A percentile compares a stretch with the other conserved stretches of the same genome.
These are phyloP conservation scores for Colletotrichum destructivum DNA, from an alignment of 2,329 filamentous ascomycete species.

Conservation along the genomic window DNA sequence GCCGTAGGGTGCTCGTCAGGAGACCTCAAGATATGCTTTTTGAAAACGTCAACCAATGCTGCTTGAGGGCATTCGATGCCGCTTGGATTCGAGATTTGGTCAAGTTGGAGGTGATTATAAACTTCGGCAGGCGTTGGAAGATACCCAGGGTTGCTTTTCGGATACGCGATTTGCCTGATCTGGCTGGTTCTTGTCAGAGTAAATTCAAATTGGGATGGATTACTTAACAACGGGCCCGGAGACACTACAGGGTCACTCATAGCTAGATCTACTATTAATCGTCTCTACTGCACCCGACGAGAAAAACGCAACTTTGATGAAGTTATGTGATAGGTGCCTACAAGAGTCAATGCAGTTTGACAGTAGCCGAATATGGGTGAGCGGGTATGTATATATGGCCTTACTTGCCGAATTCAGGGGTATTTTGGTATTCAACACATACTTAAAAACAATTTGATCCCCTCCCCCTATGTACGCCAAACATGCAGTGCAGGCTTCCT, in stretches of 20 bases:
- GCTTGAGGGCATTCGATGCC: not conserved
- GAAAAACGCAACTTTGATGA: not conserved
- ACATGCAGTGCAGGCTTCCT: conserved; percentile 39
- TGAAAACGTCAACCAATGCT: not conserved
- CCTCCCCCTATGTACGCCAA: conserved; percentile 41
- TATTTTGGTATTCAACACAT: conserved; percentile 43
- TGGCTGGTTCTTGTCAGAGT: conserved; percentile 28
- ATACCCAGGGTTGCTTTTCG: conserved; percentile 37
- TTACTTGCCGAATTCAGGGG: conserved; percentile 33
- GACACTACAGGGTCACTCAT: conserved; percentile 10
- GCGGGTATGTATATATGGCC: not conserved
- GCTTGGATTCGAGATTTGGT: not conserved
- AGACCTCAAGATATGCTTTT: not conserved
- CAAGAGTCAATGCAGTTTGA: not conserved
- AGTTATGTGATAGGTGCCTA: not conserved
- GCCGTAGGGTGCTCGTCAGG: not conserved
- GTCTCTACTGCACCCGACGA: conserved; percentile 7
- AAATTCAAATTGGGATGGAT: conserved; percentile 4
- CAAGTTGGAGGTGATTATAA: not conserved
- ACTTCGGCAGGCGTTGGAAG: conserved; percentile 29
- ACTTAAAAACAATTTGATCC: conserved; percentile 41
- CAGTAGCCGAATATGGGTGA: not conserved
- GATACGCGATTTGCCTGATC: conserved; percentile 13
- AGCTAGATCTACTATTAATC: conserved; percentile 29
- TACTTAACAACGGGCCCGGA: conserved; percentile 8